Evolutionary conservation across 2,329 filamentous ascomycete species (phyloP).

Genomic region (Colletotrichum graminicola): DNA sequence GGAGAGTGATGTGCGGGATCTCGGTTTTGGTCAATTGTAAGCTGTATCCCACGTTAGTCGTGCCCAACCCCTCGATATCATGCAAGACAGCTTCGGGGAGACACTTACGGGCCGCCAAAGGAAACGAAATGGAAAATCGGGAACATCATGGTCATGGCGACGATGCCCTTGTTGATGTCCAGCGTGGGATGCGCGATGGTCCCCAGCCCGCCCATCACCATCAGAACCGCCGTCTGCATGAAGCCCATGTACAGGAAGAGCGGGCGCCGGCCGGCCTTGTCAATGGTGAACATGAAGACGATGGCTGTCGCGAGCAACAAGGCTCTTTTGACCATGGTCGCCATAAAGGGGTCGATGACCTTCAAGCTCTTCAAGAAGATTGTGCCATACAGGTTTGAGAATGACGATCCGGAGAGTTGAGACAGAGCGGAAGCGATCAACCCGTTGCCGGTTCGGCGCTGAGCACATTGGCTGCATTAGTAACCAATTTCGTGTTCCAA

Average conservation of each 20-base stretch:
- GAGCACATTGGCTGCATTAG: background rate
- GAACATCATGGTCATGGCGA: conserved; percentile 47
- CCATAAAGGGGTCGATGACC: conserved; percentile 47
- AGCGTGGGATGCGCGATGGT: conserved; percentile 34
- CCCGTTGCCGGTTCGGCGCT: conserved; percentile 38
- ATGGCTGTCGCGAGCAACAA: conserved; percentile 41
- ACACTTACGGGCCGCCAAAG: conserved; percentile 38
- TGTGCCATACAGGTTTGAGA: conserved; percentile 44
- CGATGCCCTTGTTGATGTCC: conserved; percentile 44
- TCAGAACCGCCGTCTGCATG: conserved; percentile 44
- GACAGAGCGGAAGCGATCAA: conserved; percentile 29
- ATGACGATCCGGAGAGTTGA: conserved; percentile 43
- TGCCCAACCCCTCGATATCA: background rate
- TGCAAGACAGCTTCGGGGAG: no score
- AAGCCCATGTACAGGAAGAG: conserved; percentile 42
- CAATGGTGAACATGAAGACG: conserved; percentile 42
- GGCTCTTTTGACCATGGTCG: conserved; percentile 45
- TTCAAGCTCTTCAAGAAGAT: conserved; percentile 44
- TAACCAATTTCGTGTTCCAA: rapidly evolving
- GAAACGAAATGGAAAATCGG: conserved; percentile 39
- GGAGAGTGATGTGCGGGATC: conserved; percentile 35
- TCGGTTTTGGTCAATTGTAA: conserved; percentile 39
- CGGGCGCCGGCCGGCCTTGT: conserved; percentile 34
- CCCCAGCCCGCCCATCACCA: conserved; percentile 46
- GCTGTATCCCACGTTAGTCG: background rate